phyloP scores from a whole-genome alignment of 1,139 yeast genomes.

The Candida sanyaensis region DNA sequence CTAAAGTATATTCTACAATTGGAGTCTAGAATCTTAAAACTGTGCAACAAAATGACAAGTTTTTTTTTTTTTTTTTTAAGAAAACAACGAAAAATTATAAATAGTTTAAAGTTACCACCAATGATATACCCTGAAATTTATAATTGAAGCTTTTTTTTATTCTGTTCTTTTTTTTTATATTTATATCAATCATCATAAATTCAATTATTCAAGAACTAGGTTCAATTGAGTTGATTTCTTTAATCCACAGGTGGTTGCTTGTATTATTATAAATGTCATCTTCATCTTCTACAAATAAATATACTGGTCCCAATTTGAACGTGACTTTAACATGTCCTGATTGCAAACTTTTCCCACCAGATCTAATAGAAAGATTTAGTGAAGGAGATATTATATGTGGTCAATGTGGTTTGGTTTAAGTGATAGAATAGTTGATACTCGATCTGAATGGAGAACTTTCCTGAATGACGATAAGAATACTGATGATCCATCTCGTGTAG shows the following conservation, averaged over 20 bases:
- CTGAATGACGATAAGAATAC: conserved; percentile 96
- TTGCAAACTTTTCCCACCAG: conserved; percentile 93
- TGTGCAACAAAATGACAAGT: too few relatives aligned
- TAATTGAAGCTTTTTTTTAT: not conserved
- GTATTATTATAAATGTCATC: not conserved
- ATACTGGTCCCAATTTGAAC: conserved; percentile 71
- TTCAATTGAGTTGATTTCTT: not conserved
- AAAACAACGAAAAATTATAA: not conserved
- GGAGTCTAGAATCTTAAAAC: too few relatives aligned
- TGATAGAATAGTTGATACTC: conserved; percentile 87
- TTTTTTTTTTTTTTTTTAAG: too few relatives aligned
- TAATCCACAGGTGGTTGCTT: not conserved
- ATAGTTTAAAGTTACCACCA: not conserved
- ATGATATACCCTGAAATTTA: not conserved
- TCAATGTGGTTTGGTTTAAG: conserved; percentile 91
- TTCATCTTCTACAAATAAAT: conserved; percentile 22
- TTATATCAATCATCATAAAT: not conserved
- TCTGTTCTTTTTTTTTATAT: too few relatives aligned
- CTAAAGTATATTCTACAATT: too few relatives aligned
- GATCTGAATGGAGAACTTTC: conserved; percentile 98
- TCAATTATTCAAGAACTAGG: not conserved
- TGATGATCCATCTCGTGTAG: conserved; percentile 98
- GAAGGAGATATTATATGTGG: conserved; percentile 99
- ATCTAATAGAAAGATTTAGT: conserved; percentile 87
- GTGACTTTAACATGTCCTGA: conserved; percentile 93